Evolutionary conservation across 176 grass and related monocot genomes (phyloP).

Genomic region (Lolium perenne): DNA sequence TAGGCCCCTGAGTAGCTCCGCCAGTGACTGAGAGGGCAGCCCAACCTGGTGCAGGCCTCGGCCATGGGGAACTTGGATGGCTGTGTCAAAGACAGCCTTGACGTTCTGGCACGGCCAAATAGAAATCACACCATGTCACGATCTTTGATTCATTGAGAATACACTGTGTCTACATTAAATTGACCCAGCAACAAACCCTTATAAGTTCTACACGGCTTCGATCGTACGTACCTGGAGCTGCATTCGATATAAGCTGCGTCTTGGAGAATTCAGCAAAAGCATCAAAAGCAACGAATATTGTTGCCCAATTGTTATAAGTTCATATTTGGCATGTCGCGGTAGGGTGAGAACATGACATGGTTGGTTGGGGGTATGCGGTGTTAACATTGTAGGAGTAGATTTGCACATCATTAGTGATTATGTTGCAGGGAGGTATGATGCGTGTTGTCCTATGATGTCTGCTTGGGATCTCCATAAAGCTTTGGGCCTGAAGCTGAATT

Average conservation of each 20-base stretch:
- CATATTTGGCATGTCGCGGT: too few relatives aligned
- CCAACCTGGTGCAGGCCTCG: too few relatives aligned
- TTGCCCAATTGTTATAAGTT: too few relatives aligned
- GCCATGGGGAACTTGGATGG: too few relatives aligned
- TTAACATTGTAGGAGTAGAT: too few relatives aligned
- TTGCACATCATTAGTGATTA: neutral
- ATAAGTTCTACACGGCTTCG: too few relatives aligned
- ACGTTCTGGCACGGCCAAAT: constrained; percentile 63
- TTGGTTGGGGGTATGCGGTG: too few relatives aligned
- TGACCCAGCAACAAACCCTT: neutral
- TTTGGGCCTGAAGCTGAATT: constrained; percentile 98
- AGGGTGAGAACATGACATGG: too few relatives aligned
- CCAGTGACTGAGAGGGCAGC: too few relatives aligned
- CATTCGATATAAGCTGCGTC: constrained; percentile 75
- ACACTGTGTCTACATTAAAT: neutral
- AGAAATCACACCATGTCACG: neutral
- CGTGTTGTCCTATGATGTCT: constrained; percentile 95
- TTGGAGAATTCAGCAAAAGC: too few relatives aligned
- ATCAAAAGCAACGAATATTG: too few relatives aligned
- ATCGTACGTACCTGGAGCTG: constrained; percentile 59
- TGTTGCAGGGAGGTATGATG: constrained; percentile 92
- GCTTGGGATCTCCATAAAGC: constrained; percentile 99
- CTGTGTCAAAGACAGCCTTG: constrained; percentile 86
- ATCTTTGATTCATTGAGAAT: neutral
- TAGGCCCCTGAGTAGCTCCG: too few relatives aligned